A percentile compares a stretch with the other conserved stretches of the same genome.
Evolutionary conservation across 1,139 yeast genomes (phyloP).

Genomic region (Candida labiduridarum): DNA sequence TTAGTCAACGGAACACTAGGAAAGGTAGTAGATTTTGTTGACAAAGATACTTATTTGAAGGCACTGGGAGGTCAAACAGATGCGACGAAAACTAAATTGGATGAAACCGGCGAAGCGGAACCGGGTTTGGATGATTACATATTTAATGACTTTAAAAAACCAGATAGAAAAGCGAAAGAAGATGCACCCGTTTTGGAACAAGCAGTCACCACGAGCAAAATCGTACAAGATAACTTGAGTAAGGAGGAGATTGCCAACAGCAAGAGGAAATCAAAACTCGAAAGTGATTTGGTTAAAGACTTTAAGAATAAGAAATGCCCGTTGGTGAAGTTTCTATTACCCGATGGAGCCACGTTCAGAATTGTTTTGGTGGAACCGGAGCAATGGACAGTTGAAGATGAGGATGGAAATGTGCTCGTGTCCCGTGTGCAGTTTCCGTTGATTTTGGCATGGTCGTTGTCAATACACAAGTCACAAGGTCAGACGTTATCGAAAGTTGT

Average conservation of each 20-base stretch:
- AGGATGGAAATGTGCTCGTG: slow-evolving; percentile 30
- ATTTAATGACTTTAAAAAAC: background rate
- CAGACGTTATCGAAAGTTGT: slow-evolving; percentile 41
- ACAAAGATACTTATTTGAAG: slow-evolving; percentile 37
- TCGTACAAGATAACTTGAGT: slow-evolving; percentile 9
- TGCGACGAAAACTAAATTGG: background rate
- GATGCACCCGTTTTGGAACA: background rate
- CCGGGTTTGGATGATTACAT: background rate
- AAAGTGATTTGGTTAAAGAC: slow-evolving; percentile 19
- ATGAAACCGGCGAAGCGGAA: background rate
- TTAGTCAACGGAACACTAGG: slow-evolving; percentile 95
- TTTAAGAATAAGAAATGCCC: slow-evolving; percentile 55
- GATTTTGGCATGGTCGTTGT: slow-evolving; percentile 91
- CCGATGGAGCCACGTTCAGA: slow-evolving; percentile 62
- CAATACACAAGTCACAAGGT: slow-evolving; percentile 77
- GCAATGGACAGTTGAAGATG: slow-evolving; percentile 46
- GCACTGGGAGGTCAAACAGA: background rate
- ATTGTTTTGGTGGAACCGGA: slow-evolving; percentile 58
- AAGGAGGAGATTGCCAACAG: slow-evolving; percentile 17
- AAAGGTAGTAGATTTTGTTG: slow-evolving; percentile 55
- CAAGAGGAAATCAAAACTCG: slow-evolving; percentile 23
- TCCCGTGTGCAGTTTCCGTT: slow-evolving; percentile 68
- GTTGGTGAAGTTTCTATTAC: slow-evolving; percentile 69
- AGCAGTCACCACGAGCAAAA: slow-evolving; percentile 7
- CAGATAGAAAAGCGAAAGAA: too few relatives aligned